A percentile compares a stretch with the other conserved stretches of the same genome.
Conservation (phyloP, 2,329 filamentous ascomycete species). For the Botrytis pseudocinerea region DNA sequence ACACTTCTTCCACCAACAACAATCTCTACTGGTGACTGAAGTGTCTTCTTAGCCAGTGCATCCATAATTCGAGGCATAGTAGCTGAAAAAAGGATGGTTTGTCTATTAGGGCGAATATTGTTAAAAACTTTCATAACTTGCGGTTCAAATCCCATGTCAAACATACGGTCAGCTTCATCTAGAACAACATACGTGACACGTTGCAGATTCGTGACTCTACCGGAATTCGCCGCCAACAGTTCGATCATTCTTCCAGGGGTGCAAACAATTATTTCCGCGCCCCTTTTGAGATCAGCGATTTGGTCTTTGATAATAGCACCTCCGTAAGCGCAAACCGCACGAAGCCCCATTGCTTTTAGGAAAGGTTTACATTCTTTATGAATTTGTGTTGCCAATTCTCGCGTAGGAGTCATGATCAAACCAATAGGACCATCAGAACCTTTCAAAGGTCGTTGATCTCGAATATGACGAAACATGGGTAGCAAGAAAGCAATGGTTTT, state of each 20-base stretch:
- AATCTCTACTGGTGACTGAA: conserved; percentile 85
- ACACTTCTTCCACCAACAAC: conserved; percentile 84
- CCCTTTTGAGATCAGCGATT: conserved; percentile 93
- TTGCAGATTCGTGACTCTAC: conserved; percentile 87
- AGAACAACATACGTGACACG: conserved; percentile 92
- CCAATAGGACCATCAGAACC: conserved; percentile 84
- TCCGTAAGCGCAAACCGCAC: conserved; percentile 89
- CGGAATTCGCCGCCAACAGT: conserved; percentile 86
- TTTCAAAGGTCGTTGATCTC: conserved; percentile 81
- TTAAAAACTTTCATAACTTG: conserved; percentile 96
- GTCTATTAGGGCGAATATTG: conserved; percentile 87
- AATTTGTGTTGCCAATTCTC: conserved; percentile 92
- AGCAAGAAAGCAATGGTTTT: conserved; percentile 95
- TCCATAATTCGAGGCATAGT: conserved; percentile 96
- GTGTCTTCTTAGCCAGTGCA: conserved; percentile 81
- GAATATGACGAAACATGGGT: conserved; percentile 97
- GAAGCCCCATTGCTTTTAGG: conserved; percentile 79
- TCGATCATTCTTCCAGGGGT: conserved; percentile 96
- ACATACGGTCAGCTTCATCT: conserved; percentile 98
- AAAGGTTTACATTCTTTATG: conserved; percentile 94
- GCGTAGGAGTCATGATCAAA: conserved; percentile 89
- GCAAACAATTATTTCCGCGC: conserved; percentile 91
- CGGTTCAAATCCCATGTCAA: conserved; percentile 98
- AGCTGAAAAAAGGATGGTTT: conserved; percentile 94
- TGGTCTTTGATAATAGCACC: conserved; percentile 96